Evolutionary conservation across 192 early-diverging fungal species (phyloP), one percentile per base, ranked within the genome.

Genomic region (Coemansia umbellata): DNA sequence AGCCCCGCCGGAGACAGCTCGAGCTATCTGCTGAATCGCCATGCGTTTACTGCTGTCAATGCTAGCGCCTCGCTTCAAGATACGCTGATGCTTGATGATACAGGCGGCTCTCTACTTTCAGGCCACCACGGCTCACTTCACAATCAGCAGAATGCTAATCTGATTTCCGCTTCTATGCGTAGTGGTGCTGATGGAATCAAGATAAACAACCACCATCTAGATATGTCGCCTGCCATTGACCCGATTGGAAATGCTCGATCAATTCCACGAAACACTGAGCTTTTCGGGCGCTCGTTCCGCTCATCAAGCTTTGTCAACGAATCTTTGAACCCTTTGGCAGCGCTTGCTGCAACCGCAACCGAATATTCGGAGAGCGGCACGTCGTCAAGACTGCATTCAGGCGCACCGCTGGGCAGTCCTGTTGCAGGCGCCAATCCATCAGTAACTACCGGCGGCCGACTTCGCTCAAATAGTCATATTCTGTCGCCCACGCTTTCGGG

Each of bases 21-120:
- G 13, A 61, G 57, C 19, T 37, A 55, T 42, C 33, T 64, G 57
- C 48, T 64, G 50, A 63, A 52, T 32, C 65, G 72, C 31, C 72
- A 75, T 24, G 72, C 72, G 8, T 75, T 75, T 30, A 59, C 72
- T 4, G 55, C 52, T 17, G 60, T 75, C 10, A 61, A 68, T 24
- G 15, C 53, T 5, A 45, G 33, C 35, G 31, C 39, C 13, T 44
- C 35, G 41, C 26, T 30, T 15, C 49, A 44, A 21, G 63, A 42
- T 23, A 37, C 35, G 14, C 28, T 19, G 2, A 55, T 26, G 6
- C 14, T 45, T 13, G 43, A 45, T 5, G 23, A 15, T 28, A 37
- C 35, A 0, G 27, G 48, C 42, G 41, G 57, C 23, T 37, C 56
- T 6, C 57, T 56, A 23, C 61, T 47, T 31, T 15, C 24, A 14